phyloP scores from a whole-genome alignment of 495 filamentous ascomycete genomes.

The Neurospora cerealis region DNA sequence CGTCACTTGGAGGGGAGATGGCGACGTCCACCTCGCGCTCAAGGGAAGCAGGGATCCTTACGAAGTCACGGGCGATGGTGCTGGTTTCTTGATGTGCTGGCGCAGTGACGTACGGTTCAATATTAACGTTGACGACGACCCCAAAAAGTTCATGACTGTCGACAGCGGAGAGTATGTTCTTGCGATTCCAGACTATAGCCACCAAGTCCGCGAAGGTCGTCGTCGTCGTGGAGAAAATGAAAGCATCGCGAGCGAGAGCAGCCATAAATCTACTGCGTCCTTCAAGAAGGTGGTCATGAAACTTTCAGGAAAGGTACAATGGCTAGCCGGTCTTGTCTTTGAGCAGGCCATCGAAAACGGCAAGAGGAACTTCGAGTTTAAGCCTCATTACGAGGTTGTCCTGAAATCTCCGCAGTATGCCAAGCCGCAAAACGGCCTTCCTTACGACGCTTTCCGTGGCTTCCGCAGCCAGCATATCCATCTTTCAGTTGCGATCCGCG shows the following conservation, averaged over 20 bases:
- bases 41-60: slow-evolving; percentile 95
- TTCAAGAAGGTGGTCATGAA: slow-evolving; percentile 99
- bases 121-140: slow-evolving; percentile 71
- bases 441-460: slow-evolving; percentile 85
- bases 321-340: slow-evolving; percentile 84
- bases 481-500: slow-evolving; percentile 78
- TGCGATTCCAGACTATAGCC: slow-evolving; percentile 86
- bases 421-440: slow-evolving; percentile 41
- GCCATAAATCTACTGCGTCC: slow-evolving; percentile 59
- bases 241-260: slow-evolving; percentile 51
- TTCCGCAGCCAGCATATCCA: slow-evolving; percentile 96
- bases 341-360: slow-evolving; percentile 60
- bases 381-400: slow-evolving; percentile 83
- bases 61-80: slow-evolving; percentile 80
- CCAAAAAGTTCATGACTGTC: slow-evolving; percentile 87
- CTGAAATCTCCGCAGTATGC: slow-evolving; percentile 70
- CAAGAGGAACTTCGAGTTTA: slow-evolving; percentile 74
- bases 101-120: slow-evolving; percentile 83
- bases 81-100: slow-evolving; percentile 97
- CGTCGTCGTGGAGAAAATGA: slow-evolving; percentile 51
- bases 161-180: slow-evolving; percentile 90
- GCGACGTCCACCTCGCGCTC: slow-evolving; percentile 87
- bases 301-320: slow-evolving; percentile 85
- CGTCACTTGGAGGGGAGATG: slow-evolving; percentile 86
- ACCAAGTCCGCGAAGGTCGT: slow-evolving; percentile 63